These are phyloP conservation scores for Rubroboletus pulcherrimus DNA, from an alignment of 768 basidiomycete species.

Conservation along the genomic window DNA sequence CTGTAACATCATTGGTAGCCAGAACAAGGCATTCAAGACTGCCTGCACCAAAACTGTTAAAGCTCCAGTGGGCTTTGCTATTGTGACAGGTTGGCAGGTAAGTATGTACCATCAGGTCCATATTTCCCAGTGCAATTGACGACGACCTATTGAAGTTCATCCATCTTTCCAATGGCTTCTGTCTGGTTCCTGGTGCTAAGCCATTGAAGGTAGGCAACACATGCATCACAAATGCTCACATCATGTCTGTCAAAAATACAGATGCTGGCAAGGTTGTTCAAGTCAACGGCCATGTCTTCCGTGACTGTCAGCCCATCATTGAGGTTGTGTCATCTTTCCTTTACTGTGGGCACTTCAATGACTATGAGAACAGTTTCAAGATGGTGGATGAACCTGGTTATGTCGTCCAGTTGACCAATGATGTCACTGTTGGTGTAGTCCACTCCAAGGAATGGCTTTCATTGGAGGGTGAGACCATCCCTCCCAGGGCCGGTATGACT, in stretches of 20 bases:
- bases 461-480: conserved; percentile 81
- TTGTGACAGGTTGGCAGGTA: conserved; percentile 98
- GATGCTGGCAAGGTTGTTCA: conserved; percentile 92
- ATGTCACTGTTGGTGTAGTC: conserved; percentile 84
- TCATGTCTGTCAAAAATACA: conserved; percentile 85
- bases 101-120: conserved; percentile 97
- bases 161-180: conserved; percentile 96
- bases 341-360: conserved; percentile 90
- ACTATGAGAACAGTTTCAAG: conserved; percentile 96
- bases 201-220: conserved; percentile 82
- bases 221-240: conserved; percentile 85
- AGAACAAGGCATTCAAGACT: conserved; percentile 85
- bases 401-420: conserved; percentile 65
- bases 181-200: conserved; percentile 71
- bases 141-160: conserved; percentile 95
- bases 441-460: conserved; percentile 98
- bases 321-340: conserved; percentile 97
- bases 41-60: conserved; percentile 62
- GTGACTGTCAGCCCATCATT: conserved; percentile 76
- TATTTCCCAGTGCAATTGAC: conserved; percentile 89
- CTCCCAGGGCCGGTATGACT: conserved; percentile 73
- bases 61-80: conserved; percentile 98
- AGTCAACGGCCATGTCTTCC: conserved; percentile 80
- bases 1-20: conserved; percentile 90
- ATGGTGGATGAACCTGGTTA: conserved; percentile 88